Base-by-base conservation (phyloP, 345 rosid species). In the Xanthoceras sorbifolium region DNA sequence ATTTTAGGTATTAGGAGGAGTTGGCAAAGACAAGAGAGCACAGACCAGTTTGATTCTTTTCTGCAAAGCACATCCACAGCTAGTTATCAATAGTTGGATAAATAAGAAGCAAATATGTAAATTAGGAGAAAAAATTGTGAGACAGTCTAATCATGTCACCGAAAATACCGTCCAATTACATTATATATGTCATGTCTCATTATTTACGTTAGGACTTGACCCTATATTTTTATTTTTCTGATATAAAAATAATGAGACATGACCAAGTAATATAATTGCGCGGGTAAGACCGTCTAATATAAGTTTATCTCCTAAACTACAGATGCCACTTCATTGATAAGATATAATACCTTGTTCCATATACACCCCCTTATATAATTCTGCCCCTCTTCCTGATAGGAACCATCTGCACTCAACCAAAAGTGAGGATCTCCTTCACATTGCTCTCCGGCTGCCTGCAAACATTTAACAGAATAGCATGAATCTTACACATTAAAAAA, bases 301-400 rank as follows among this genome's bases (percentile, higher is more conserved):
- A n/a, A n/a, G n/a, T n/a, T n/a, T n/a, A n/a, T n/a, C n/a, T n/a
- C n/a, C n/a, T n/a, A n/a, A n/a, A n/a, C n/a, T n/a, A 52, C 70
- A 54, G 34, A 69, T 59, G 82, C 63, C 42, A 23, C 40, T 68
- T 65, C 55, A 74, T 79, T 18, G 64, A 68, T 20, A 23, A 20
- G 63, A 77, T 63, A 81, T 60, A 62, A 31, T 79, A 92, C 99
- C 87, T 81, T 92, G 46, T 44, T 64, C 99, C 99, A 96, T 76
- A 93, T 84, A 63, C 72, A 69, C 25, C 94, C 94, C 40, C 68
- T 75, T 17, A 60, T 4, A 62, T 83, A 81, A 0, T 52, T 86
- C 89, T 90, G 96, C 76, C 99, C 98, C 84, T 88, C 99, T 87
- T 92, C 97, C 74, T 18, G 79, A 77, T 87, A 92, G 34, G 60